These are phyloP conservation scores for Metarhizium guizhouense DNA, from an alignment of 2,329 filamentous ascomycete genomes.

Conservation along the genomic window DNA sequence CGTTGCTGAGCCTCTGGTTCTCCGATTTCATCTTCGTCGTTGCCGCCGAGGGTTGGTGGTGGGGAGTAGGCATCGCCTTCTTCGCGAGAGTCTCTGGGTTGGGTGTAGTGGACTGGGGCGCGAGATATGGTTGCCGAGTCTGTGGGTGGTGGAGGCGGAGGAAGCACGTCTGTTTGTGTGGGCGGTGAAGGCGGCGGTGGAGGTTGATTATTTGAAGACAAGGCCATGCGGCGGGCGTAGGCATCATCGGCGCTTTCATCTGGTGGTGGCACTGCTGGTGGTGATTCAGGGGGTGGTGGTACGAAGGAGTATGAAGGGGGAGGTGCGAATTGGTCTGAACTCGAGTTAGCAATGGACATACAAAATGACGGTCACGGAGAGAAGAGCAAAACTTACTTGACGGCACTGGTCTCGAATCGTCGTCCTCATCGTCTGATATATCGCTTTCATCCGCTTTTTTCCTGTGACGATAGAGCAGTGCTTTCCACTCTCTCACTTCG, in stretches of 20 bases:
- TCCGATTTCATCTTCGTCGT: constrained; percentile 15
- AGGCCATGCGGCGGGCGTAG: constrained; percentile 52
- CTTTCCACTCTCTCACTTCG: constrained; percentile 80
- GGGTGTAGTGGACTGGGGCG: constrained; percentile 65
- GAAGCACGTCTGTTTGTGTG: constrained; percentile 19
- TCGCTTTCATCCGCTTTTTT: constrained; percentile 33
- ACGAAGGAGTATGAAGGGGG: constrained; percentile 48
- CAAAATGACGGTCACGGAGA: background rate
- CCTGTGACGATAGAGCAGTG: constrained; percentile 64
- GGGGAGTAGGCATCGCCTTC: constrained; percentile 32
- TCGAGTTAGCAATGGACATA: background rate
- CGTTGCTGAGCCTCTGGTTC: constrained; percentile 33
- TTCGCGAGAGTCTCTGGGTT: constrained; percentile 14
- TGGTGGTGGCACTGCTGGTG: constrained; percentile 38
- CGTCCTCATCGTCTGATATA: constrained; percentile 31
- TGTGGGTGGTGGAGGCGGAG: constrained; percentile 31
- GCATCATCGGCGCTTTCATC: constrained; percentile 61
- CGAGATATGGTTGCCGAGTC: constrained; percentile 60
- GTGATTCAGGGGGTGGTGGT: constrained; percentile 39
- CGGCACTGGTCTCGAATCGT: constrained; percentile 16
- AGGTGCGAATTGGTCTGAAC: constrained; percentile 50
- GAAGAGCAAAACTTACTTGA: constrained; percentile 24
- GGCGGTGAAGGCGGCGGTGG: constrained; percentile 21
- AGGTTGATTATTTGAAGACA: constrained; percentile 37
- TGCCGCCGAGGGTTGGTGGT: constrained; percentile 39